Conservation (phyloP, 495 filamentous ascomycete genomes). For the Xylaria bambusicola region DNA sequence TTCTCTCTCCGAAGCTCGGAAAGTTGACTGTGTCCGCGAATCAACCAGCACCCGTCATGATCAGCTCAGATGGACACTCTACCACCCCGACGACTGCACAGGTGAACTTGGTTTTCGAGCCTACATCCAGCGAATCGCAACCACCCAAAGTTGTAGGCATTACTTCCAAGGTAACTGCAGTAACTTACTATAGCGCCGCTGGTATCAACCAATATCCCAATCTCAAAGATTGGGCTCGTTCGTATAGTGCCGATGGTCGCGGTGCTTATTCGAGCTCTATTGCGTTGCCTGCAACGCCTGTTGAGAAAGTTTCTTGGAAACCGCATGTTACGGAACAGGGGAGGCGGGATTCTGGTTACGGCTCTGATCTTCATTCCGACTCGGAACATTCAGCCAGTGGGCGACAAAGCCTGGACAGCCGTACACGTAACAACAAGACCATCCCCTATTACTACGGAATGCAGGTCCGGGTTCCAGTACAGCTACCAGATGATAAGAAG, state of each 20-base stretch:
- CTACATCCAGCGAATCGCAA: conserved; percentile 53
- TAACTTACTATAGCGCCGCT: conserved; percentile 68
- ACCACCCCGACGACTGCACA: conserved; percentile 61
- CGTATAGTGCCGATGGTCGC: conserved; percentile 52
- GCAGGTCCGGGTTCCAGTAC: conserved; percentile 70
- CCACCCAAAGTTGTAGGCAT: conserved; percentile 72
- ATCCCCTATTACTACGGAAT: conserved; percentile 61
- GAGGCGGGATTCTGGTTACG: conserved; percentile 64
- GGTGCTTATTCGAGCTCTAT: conserved; percentile 68
- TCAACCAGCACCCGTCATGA: conserved; percentile 70
- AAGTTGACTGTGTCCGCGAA: conserved; percentile 67
- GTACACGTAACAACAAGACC: conserved; percentile 5
- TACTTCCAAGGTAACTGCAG: conserved; percentile 68
- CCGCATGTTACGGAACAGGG: conserved; percentile 44
- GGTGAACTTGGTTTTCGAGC: conserved; percentile 72
- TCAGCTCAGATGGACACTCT: conserved; percentile 51
- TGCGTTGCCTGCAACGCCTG: conserved; percentile 63
- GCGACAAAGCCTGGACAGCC: not conserved
- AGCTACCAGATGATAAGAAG: conserved; percentile 64
- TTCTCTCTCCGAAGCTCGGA: conserved; percentile 78
- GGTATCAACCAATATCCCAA: conserved; percentile 57
- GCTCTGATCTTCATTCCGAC: conserved; percentile 31
- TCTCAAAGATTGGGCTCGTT: conserved; percentile 47
- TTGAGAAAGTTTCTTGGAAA: conserved; percentile 68
- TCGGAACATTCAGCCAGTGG: conserved; percentile 17